Percentiles rank a stretch among this genome's conserved stretches.
Evolutionary conservation across 2,329 filamentous ascomycete genomes (phyloP).

Genomic region (Ophiostoma himal-ulmi): DNA sequence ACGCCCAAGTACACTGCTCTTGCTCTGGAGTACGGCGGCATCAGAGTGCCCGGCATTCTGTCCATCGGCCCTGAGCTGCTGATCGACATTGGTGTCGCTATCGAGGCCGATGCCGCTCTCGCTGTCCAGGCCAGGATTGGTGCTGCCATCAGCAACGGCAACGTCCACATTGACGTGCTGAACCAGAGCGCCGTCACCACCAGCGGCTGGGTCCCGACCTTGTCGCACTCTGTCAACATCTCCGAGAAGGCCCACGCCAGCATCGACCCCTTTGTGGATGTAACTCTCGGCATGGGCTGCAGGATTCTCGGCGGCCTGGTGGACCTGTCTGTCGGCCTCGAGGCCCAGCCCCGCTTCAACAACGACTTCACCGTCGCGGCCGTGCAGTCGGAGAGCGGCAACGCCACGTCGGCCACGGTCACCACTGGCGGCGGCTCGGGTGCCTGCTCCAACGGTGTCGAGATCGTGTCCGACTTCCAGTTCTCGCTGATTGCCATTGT

Average conservation of each 20-base stretch:
- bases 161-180: constrained; percentile 31
- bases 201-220: constrained; percentile 26
- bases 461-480: constrained; percentile 29
- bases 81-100: constrained; percentile 18
- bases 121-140: constrained; percentile 2
- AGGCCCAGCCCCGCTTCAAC: constrained; percentile 29
- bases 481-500: constrained; percentile 29
- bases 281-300: constrained; percentile 28
- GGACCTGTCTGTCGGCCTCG: constrained; percentile 30
- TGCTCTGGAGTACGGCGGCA: constrained; percentile 35
- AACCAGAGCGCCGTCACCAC: constrained; percentile 25
- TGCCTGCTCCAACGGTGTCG: constrained; percentile 28
- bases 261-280: constrained; percentile 29
- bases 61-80: constrained; percentile 25
- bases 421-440: constrained; percentile 17
- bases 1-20: constrained; percentile 35
- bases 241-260: constrained; percentile 26
- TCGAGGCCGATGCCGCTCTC: constrained; percentile 14
- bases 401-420: constrained; percentile 18
- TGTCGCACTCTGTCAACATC: constrained; percentile 25
- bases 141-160: constrained; percentile 22
- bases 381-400: constrained; percentile 20
- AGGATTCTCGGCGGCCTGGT: constrained; percentile 29
- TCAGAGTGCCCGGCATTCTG: constrained; percentile 39
- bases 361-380: constrained; percentile 28